Evolutionary conservation across 2,329 filamentous ascomycete genomes (phyloP).

Genomic region (Coniochaeta sp.): DNA sequence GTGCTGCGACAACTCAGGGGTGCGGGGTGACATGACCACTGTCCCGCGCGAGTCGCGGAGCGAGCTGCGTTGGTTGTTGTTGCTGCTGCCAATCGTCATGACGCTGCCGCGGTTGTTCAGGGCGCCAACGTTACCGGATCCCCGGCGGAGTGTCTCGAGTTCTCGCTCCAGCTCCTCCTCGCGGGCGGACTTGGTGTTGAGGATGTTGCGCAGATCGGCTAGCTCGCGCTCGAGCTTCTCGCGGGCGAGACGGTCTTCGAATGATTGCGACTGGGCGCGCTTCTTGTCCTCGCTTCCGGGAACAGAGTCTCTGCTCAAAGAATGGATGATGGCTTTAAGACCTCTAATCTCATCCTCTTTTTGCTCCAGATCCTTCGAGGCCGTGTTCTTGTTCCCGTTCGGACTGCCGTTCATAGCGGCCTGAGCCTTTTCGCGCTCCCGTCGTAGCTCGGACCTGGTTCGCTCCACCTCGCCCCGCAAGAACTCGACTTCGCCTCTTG

Average conservation of each 20-base stretch:
- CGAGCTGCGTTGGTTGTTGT: constrained; percentile 47
- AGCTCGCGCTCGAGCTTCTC: constrained; percentile 77
- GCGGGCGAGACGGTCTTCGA: constrained; percentile 49
- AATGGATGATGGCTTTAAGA: constrained; percentile 96
- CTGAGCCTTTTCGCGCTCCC: constrained; percentile 78
- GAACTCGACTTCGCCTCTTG: constrained; percentile 92
- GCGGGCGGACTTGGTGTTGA: constrained; percentile 64
- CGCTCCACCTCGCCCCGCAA: constrained; percentile 90
- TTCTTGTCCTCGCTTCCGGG: constrained; percentile 29
- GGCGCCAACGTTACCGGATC: constrained; percentile 21
- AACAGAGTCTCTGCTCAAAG: constrained; percentile 72
- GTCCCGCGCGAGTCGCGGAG: constrained; percentile 61
- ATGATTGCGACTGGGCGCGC: constrained; percentile 28
- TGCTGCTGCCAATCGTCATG: constrained; percentile 36
- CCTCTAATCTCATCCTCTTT: constrained; percentile 97
- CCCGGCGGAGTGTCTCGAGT: constrained; percentile 57
- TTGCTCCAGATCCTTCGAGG: constrained; percentile 75
- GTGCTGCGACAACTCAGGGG: constrained; percentile 40
- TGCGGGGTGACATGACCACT: constrained; percentile 48
- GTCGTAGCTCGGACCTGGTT: constrained; percentile 76
- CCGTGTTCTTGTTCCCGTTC: constrained; percentile 31
- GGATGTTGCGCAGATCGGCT: constrained; percentile 63
- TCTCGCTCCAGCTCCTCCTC: constrained; percentile 87
- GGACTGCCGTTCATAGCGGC: constrained; percentile 48
- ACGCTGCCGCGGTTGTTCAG: constrained; percentile 41